Percentiles rank a stretch among this genome's conserved stretches.
Conservation (phyloP, 1,139 yeast species). For the Debaryomyces coudertii region DNA sequence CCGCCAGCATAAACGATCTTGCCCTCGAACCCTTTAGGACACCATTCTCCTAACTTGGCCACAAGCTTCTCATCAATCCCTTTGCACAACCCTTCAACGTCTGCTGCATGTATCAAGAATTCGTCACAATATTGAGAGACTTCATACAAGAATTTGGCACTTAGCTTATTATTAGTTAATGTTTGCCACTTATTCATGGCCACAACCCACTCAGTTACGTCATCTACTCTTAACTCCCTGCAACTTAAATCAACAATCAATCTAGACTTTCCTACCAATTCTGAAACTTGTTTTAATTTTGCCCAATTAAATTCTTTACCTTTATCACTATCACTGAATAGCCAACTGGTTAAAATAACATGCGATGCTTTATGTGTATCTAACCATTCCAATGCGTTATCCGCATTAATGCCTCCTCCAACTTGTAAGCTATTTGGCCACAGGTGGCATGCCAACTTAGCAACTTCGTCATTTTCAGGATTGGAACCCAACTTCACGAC, state of each 20-base stretch:
- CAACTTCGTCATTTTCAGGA: slow-evolving; percentile 80
- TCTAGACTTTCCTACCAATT: slow-evolving; percentile 60
- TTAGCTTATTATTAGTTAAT: slow-evolving; percentile 65
- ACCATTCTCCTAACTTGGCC: slow-evolving; percentile 74
- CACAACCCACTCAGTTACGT: slow-evolving; percentile 66
- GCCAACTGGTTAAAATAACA: slow-evolving; percentile 90
- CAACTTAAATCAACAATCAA: slow-evolving; percentile 94
- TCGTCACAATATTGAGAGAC: slow-evolving; percentile 76
- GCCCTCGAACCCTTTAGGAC: slow-evolving; percentile 54
- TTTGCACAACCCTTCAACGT: slow-evolving; percentile 92
- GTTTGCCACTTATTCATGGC: slow-evolving; percentile 99
- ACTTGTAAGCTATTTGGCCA: slow-evolving; percentile 82
- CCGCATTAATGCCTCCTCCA: slow-evolving; percentile 86
- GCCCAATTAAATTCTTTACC: slow-evolving; percentile 55
- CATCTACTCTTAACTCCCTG: slow-evolving; percentile 47
- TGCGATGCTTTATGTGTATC: slow-evolving; percentile 66
- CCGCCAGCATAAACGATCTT: slow-evolving; percentile 97
- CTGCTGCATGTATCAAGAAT: slow-evolving; percentile 94
- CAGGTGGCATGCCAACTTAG: slow-evolving; percentile 66
- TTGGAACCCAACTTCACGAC: slow-evolving; percentile 86
- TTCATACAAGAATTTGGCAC: slow-evolving; percentile 51
- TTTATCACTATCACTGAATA: slow-evolving; percentile 60
- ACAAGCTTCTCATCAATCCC: slow-evolving; percentile 89
- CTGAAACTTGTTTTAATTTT: slow-evolving; percentile 52
- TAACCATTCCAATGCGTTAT: slow-evolving; percentile 79